Base-by-base conservation (phyloP, 2,329 filamentous ascomycete genomes). In the Ceratocystis cubensis region DNA sequence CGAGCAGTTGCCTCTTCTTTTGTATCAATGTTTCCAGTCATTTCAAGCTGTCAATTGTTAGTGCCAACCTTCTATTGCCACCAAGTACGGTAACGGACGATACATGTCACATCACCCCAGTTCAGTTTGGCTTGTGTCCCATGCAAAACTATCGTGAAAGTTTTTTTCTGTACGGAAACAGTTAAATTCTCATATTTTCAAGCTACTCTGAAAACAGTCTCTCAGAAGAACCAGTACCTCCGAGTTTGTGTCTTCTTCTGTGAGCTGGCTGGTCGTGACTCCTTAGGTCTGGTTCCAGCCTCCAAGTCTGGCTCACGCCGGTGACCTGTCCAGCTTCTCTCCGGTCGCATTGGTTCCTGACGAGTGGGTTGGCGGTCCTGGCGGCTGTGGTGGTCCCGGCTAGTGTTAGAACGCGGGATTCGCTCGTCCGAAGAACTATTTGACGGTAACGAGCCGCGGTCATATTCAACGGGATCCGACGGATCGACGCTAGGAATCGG, bases 401-500 rank as follows among this genome's bases (percentile, higher is more conserved):
- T 6, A 17, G 53, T 28, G 22, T 30, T 30, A 17, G 53, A 28
- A 6, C 53, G 53, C 17, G 28, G 53, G 22, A 57, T 33, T 8
- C 7, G 22, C 25, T 57, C 53, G 1, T 57, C 53, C 5, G 22
- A 57, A 5, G 53, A 57, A 30, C 13, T 57, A 57, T 33, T 28
- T 30, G 53, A 57, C 13, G 53, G 22, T 6, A 28, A 57, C 4
- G 53, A 64, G 28, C 64, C 61, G 62, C 77, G 75, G 71, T 84
- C 81, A 70, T 78, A 83, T 65, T 81, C 77, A 65, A 78, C 76
- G 7, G 81, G 77, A 66, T 83, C 78, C 71, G 79, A 83, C 15
- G 81, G 81, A 70, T 84, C 81, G 65, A 78, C 69, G 2, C 76
- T 73, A 4, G 80, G 80, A 41, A 81, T 65, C 10, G 79, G 76